phyloP scores from a whole-genome alignment of 495 filamentous ascomycete genomes.

The Zalerion maritima region DNA sequence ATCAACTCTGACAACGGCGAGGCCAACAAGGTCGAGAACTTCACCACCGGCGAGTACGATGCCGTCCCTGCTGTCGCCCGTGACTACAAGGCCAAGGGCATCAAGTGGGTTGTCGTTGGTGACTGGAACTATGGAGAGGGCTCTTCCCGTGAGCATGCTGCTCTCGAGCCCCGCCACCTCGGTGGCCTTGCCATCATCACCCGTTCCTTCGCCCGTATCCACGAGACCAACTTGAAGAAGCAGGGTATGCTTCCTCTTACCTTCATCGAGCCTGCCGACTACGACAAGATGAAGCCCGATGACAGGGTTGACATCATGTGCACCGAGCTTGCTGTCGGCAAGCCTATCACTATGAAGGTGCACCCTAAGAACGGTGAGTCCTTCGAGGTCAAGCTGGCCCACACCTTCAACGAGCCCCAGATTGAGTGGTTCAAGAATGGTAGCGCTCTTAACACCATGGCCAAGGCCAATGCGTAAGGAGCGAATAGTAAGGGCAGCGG shows the following conservation, averaged over 20 bases:
- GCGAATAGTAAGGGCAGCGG: too few relatives aligned
- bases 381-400: constrained; percentile 71
- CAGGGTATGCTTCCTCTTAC: constrained; percentile 99
- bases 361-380: constrained; percentile 71
- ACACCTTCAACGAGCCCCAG: constrained; percentile 96
- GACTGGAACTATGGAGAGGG: constrained; percentile 99
- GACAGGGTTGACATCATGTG: constrained; percentile 81
- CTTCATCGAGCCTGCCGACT: constrained; percentile 87
- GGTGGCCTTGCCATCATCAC: constrained; percentile 96
- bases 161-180: constrained; percentile 93
- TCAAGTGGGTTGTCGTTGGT: constrained; percentile 95
- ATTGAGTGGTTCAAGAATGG: constrained; percentile 98
- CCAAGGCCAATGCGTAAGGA: constrained; percentile 38
- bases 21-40: constrained; percentile 97
- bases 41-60: constrained; percentile 64
- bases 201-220: constrained; percentile 93
- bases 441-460: constrained; percentile 95
- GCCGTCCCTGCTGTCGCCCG: constrained; percentile 88
- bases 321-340: constrained; percentile 84
- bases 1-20: constrained; percentile 91
- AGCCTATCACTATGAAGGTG: constrained; percentile 83
- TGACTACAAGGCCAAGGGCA: constrained; percentile 94
- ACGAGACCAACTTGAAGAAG: constrained; percentile 99
- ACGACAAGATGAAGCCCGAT: constrained; percentile 88
- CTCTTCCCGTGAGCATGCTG: constrained; percentile 92